Percentiles rank a stretch among this genome's conserved stretches.
phyloP scores from a whole-genome alignment of 768 basidiomycete genomes.

The Lentinula detonsa region DNA sequence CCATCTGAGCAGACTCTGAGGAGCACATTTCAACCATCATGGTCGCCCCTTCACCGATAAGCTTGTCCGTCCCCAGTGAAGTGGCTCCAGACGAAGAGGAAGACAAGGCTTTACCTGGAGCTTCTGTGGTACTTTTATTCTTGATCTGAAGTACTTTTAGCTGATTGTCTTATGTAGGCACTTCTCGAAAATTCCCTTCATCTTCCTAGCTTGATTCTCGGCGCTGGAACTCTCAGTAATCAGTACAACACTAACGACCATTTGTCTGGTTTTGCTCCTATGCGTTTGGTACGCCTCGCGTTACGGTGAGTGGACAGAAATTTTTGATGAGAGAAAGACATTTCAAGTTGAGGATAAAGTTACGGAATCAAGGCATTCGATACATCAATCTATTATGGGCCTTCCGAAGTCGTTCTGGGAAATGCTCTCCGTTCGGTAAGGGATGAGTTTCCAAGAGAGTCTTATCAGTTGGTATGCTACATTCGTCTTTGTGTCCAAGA shows the following conservation, averaged over 20 bases:
- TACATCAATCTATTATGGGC: slow-evolving; percentile 76
- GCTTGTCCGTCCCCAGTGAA: background rate
- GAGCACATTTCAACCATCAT: background rate
- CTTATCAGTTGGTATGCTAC: slow-evolving; percentile 62
- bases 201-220: slow-evolving; percentile 55
- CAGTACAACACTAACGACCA: slow-evolving; percentile 61
- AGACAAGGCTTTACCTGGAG: slow-evolving; percentile 30
- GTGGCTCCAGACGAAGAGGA: slow-evolving; percentile 21
- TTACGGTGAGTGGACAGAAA: slow-evolving; percentile 48
- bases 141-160: background rate
- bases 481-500: background rate
- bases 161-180: slow-evolving; percentile 16
- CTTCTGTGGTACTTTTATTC: slow-evolving; percentile 29
- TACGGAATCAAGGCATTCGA: slow-evolving; percentile 82
- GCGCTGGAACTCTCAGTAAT: slow-evolving; percentile 64
- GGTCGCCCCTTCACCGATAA: slow-evolving; percentile 1
- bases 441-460: slow-evolving; percentile 68
- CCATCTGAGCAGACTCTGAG: background rate
- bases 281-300: slow-evolving; percentile 67
- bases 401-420: slow-evolving; percentile 74
- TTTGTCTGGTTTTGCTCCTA: slow-evolving; percentile 47
- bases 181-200: slow-evolving; percentile 26
- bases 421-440: slow-evolving; percentile 52
- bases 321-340: background rate
- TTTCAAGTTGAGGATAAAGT: slow-evolving; percentile 27